phyloP scores from a whole-genome alignment of 352 stramenopile genomes.

The Globisporangium heterothallicum region DNA sequence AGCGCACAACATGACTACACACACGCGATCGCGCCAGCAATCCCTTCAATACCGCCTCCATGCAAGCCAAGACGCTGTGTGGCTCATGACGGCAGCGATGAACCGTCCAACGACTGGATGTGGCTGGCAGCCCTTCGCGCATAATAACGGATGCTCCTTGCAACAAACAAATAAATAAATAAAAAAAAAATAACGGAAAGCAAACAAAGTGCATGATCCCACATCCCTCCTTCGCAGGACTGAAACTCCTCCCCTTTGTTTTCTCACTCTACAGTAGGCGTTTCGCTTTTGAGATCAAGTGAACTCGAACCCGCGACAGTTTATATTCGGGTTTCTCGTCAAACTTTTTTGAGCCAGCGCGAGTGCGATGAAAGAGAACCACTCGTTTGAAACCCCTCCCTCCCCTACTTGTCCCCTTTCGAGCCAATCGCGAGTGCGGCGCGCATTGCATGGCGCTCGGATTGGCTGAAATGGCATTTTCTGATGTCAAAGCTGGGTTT shows the following conservation, averaged over 20 bases:
- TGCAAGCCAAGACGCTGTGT: no score
- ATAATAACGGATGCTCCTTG: no score
- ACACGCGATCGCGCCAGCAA: neutral
- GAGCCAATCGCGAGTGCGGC: constrained; percentile 21
- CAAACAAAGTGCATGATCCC: neutral
- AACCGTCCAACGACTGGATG: no score
- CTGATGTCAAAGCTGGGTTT: constrained; percentile 31
- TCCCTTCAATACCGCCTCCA: no score
- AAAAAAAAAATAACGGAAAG: no score
- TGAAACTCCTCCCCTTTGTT: neutral
- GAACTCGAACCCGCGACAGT: constrained; percentile 2
- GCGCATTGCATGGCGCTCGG: neutral
- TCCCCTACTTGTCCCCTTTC: constrained; percentile 14
- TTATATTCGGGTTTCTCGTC: constrained; percentile 3
- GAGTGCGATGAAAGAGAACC: constrained; percentile 27
- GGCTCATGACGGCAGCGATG: no score
- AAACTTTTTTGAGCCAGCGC: constrained; percentile 7
- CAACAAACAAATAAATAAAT: no score
- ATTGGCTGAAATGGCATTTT: constrained; percentile 21
- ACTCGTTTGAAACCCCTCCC: constrained; percentile 45
- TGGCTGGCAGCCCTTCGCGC: no score
- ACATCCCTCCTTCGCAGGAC: neutral
- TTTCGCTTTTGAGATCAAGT: neutral
- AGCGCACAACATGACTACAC: neutral
- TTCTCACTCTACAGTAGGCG: neutral